Evolutionary conservation across 352 stramenopile genomes (phyloP).

Genomic region (Pythium aquatile): DNA sequence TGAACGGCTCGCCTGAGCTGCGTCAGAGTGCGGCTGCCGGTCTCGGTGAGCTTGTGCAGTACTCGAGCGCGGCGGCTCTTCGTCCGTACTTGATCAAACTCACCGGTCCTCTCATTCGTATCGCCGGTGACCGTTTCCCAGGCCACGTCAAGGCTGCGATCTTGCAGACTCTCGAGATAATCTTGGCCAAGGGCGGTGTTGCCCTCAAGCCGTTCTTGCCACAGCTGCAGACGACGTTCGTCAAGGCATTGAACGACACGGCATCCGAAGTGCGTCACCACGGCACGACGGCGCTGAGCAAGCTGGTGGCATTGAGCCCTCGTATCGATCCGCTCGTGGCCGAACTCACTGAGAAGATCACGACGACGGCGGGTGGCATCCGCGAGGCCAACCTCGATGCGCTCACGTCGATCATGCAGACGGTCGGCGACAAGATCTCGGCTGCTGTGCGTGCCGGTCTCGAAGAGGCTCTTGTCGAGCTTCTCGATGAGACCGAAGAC

Average conservation of each 20-base stretch:
- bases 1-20: conserved; percentile 92
- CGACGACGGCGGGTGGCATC: conserved; percentile 60
- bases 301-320: conserved; percentile 93
- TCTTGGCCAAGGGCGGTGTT: conserved; percentile 96
- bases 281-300: conserved; percentile 90
- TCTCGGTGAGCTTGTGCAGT: conserved; percentile 95
- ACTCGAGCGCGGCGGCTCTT: conserved; percentile 86
- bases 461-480: conserved; percentile 61
- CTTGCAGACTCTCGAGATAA: conserved; percentile 94
- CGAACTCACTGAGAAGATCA: conserved; percentile 90
- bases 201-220: conserved; percentile 99
- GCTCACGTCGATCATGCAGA: conserved; percentile 57
- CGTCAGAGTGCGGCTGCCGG: conserved; percentile 92
- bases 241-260: conserved; percentile 98
- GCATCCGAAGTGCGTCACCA: conserved; percentile 90
- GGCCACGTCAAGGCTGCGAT: conserved; percentile 98
- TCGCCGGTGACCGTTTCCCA: conserved; percentile 98
- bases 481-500: conserved; percentile 69
- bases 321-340: conserved; percentile 95
- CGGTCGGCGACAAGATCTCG: conserved; percentile 75
- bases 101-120: conserved; percentile 96
- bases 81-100: conserved; percentile 98
- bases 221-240: conserved; percentile 99
- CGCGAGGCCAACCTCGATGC: conserved; percentile 79
- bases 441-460: conserved; percentile 40